These are phyloP conservation scores for Fallopia convolvulus DNA, from an alignment of 148 eudicot species.

Conservation along the genomic window DNA sequence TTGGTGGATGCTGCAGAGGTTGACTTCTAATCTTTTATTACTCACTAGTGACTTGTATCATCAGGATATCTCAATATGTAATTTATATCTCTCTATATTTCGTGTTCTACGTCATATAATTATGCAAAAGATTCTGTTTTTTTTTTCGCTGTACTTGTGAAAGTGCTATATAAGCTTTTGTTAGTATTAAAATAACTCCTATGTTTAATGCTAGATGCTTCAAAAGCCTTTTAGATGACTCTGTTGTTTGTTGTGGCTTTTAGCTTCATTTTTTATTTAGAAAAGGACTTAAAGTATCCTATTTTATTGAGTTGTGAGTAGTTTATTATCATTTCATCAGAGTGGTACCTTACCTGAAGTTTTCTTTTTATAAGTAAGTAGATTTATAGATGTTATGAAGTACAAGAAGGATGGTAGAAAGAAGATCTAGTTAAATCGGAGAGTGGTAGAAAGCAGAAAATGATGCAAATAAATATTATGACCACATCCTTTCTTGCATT, in stretches of 20 bases:
- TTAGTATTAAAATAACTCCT: not conserved
- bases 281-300: not conserved
- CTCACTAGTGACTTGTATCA: not conserved
- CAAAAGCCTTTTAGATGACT: not conserved
- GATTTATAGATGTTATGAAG: not conserved
- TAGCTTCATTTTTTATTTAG: not conserved
- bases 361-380: not conserved
- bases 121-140: not conserved
- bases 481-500: not conserved
- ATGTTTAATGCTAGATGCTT: not conserved
- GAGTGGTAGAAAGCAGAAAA: not conserved
- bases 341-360: not conserved
- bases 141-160: not conserved
- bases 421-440: not conserved
- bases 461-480: not conserved
- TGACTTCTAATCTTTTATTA: conserved; percentile 11
- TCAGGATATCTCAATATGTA: not conserved
- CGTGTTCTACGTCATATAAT: not conserved
- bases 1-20: conserved; percentile 97
- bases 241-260: not conserved
- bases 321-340: not conserved
- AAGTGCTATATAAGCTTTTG: not conserved
- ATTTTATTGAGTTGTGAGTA: not conserved
- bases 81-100: not conserved
- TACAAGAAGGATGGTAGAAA: not conserved